These are phyloP conservation scores for Dryas alaskensis DNA, from an alignment of 306 rosid species.

Conservation along the genomic window DNA sequence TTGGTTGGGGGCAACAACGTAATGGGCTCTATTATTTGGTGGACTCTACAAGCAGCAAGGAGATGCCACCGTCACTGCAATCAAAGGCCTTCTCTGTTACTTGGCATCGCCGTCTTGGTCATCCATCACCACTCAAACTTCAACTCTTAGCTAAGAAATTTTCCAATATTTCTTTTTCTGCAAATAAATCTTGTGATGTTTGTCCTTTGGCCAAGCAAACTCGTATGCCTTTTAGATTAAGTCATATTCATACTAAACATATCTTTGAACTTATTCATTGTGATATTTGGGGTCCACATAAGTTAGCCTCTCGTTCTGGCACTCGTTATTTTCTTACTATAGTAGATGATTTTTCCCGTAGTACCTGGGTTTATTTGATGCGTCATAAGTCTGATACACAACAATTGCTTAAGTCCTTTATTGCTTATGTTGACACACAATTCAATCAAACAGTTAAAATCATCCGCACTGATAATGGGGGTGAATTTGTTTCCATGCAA, in stretches of 20 bases:
- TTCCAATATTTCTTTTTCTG: background rate
- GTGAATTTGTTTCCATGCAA: background rate
- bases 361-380: background rate
- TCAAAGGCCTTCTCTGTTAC: too few species aligned
- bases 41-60: too few species aligned
- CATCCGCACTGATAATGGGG: background rate
- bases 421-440: background rate
- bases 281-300: slow-evolving; percentile 5
- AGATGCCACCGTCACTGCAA: background rate
- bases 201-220: slow-evolving; percentile 11
- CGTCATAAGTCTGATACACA: background rate
- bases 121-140: background rate
- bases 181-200: background rate
- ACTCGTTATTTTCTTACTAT: slow-evolving; percentile 3
- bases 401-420: background rate
- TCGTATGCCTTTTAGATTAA: background rate
- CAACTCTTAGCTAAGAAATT: background rate
- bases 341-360: slow-evolving; percentile 1
- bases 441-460: background rate
- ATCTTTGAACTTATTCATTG: slow-evolving; percentile 10
- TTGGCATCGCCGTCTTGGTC: background rate
- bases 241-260: background rate
- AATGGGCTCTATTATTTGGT: too few species aligned
- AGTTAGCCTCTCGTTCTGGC: background rate
- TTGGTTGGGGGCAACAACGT: background rate